phyloP scores from a whole-genome alignment of 192 early-diverging fungal genomes.

The Coemansia sp. region DNA sequence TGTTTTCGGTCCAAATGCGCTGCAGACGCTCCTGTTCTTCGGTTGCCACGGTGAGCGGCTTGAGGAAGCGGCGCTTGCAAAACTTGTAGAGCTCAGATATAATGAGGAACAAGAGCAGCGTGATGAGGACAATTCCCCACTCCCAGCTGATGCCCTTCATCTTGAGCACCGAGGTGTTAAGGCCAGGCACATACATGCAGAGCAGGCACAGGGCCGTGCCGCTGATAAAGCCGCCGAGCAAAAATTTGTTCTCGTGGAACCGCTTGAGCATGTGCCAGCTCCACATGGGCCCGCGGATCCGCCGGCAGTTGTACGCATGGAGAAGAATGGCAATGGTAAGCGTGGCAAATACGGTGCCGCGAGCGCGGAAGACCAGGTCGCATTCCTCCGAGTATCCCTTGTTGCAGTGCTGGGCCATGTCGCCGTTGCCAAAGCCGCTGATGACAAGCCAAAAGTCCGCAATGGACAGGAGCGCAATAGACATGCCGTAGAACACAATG shows the following conservation, averaged over 20 bases:
- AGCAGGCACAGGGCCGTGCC: conserved; percentile 57
- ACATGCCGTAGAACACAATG: conserved; percentile 65
- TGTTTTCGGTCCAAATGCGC: conserved; percentile 54
- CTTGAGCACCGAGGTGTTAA: conserved; percentile 63
- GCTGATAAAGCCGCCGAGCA: conserved; percentile 45
- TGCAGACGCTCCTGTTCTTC: conserved; percentile 45
- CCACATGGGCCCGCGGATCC: conserved; percentile 64
- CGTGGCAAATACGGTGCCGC: conserved; percentile 67
- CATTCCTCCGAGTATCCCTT: conserved; percentile 52
- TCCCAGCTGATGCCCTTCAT: conserved; percentile 66
- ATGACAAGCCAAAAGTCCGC: conserved; percentile 63
- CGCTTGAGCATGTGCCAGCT: conserved; percentile 40
- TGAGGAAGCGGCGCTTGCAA: conserved; percentile 52
- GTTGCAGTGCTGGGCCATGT: conserved; percentile 64
- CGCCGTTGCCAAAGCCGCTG: conserved; percentile 58
- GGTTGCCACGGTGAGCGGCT: conserved; percentile 38
- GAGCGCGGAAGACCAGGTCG: conserved; percentile 66
- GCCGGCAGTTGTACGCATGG: conserved; percentile 75
- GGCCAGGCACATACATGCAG: conserved; percentile 64
- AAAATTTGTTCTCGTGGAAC: conserved; percentile 54
- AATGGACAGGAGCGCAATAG: conserved; percentile 64
- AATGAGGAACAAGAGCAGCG: conserved; percentile 60
- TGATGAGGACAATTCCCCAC: conserved; percentile 65
- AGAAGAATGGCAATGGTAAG: conserved; percentile 69
- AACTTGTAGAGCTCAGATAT: conserved; percentile 69